These are phyloP conservation scores for Chlorella sp. DNA, from an alignment of 139 green algal species.

Conservation along the genomic window DNA sequence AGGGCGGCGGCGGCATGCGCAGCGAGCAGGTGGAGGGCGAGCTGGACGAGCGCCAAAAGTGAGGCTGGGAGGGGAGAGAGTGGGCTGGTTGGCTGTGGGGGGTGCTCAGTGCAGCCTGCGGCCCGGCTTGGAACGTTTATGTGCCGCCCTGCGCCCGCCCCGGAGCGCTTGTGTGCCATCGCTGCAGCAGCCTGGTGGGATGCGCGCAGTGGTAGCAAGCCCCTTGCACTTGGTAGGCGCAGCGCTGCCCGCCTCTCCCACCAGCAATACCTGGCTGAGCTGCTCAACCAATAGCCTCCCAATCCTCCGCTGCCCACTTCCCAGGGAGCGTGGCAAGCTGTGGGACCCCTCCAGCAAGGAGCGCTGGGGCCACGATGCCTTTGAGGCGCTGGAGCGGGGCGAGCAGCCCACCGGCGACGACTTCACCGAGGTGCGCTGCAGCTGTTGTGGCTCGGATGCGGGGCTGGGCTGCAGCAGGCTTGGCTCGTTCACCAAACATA, in stretches of 20 bases:
- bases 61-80: neutral
- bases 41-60: constrained; percentile 20
- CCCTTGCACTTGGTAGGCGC: too few species aligned
- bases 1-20: constrained; percentile 11
- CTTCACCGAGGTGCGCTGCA: neutral
- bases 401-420: constrained; percentile 1
- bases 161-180: too few species aligned
- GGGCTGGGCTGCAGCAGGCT: neutral
- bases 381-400: constrained; percentile 45
- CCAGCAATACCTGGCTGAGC: neutral
- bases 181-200: too few species aligned
- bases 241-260: too few species aligned
- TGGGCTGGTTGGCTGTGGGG: neutral
- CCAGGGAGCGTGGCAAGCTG: constrained; percentile 38
- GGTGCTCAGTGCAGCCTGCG: neutral
- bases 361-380: constrained; percentile 60
- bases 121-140: too few species aligned
- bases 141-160: too few species aligned
- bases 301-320: too few species aligned
- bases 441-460: neutral
- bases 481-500: too few species aligned
- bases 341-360: constrained; percentile 35
- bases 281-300: neutral
- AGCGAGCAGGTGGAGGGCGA: constrained; percentile 3
- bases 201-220: too few species aligned